These are phyloP conservation scores for Endoconidiophora polonica DNA, from an alignment of 2,329 filamentous ascomycete genomes.

Conservation along the genomic window DNA sequence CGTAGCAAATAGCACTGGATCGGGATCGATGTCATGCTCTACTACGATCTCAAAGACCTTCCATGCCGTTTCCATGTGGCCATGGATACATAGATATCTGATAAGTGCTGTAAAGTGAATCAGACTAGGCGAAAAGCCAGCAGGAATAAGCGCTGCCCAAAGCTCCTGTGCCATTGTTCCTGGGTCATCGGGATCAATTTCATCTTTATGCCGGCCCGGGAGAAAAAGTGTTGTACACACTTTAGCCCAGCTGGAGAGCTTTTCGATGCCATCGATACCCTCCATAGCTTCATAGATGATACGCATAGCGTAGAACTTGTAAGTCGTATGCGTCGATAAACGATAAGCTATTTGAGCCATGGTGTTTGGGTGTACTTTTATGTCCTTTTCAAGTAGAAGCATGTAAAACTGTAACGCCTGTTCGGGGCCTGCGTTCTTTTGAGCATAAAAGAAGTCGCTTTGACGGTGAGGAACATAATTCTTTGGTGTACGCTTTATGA, in stretches of 20 bases:
- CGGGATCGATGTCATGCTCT: constrained; percentile 40
- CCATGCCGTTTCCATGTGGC: constrained; percentile 45
- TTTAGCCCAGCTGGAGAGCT: constrained; percentile 27
- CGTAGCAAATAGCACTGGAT: constrained; percentile 49
- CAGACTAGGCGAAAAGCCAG: constrained; percentile 47
- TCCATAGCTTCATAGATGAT: constrained; percentile 21
- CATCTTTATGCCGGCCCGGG: constrained; percentile 1
- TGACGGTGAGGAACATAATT: constrained; percentile 23
- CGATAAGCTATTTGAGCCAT: constrained; percentile 30
- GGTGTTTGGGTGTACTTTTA: constrained; percentile 26
- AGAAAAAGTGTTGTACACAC: constrained; percentile 33
- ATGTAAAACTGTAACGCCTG: constrained; percentile 23
- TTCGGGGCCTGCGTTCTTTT: constrained; percentile 16
- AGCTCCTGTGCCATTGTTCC: constrained; percentile 23
- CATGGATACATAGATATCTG: constrained; percentile 50
- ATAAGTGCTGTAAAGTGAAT: constrained; percentile 52
- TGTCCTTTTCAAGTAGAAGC: constrained; percentile 18
- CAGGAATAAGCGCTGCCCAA: constrained; percentile 20
- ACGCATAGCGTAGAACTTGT: constrained; percentile 11
- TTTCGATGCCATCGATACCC: constrained; percentile 23
- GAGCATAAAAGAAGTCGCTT: constrained; percentile 11
- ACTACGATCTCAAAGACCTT: constrained; percentile 48
- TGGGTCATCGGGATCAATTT: constrained; percentile 18
- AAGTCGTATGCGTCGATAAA: constrained; percentile 25
- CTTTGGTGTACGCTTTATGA: constrained; percentile 6